A percentile compares a stretch with the other conserved stretches of the same genome.
Conservation (phyloP, 1,284 basidiomycete species). For the Sporisorium graminicola region DNA sequence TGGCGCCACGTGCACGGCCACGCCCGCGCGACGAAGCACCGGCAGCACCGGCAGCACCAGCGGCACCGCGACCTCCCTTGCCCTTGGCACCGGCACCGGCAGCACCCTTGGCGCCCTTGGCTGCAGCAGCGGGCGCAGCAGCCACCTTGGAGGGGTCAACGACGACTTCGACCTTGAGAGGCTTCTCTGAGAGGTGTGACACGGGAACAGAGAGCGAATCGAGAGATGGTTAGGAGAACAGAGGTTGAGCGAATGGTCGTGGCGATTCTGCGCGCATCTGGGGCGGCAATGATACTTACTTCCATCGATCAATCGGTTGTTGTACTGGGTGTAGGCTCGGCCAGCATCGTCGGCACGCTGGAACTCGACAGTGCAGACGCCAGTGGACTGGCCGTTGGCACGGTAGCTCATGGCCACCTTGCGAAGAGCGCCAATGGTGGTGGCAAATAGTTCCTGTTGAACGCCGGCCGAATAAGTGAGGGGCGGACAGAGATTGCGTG, state of each 20-base stretch:
- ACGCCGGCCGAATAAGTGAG: background rate
- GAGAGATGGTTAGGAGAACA: conserved; percentile 34
- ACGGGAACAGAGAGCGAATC: no score
- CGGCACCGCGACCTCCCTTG: conserved; percentile 35
- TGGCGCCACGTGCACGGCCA: conserved; percentile 72
- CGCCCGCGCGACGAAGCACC: conserved; percentile 70
- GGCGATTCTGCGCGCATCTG: background rate
- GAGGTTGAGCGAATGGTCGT: conserved; percentile 56
- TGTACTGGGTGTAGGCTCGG: conserved; percentile 93
- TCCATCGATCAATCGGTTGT: conserved; percentile 99
- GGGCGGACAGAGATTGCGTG: background rate
- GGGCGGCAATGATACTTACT: conserved; percentile 75
- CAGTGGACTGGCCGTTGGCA: conserved; percentile 86
- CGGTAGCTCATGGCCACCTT: conserved; percentile 89
- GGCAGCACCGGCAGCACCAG: conserved; percentile 23
- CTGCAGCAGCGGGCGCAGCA: conserved; percentile 38
- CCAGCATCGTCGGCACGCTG: conserved; percentile 86
- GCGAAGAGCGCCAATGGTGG: conserved; percentile 88
- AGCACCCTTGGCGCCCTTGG: conserved; percentile 42
- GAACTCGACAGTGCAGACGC: conserved; percentile 89
- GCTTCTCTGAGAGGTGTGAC: conserved; percentile 75
- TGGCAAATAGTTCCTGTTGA: conserved; percentile 84
- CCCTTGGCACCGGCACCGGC: conserved; percentile 28
- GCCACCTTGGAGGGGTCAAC: conserved; percentile 82
- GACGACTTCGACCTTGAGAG: conserved; percentile 98